Evolutionary conservation across 1,284 basidiomycete genomes (phyloP), one percentile per base, ranked within the genome.

Genomic region (Caloboletus inedulis): DNA sequence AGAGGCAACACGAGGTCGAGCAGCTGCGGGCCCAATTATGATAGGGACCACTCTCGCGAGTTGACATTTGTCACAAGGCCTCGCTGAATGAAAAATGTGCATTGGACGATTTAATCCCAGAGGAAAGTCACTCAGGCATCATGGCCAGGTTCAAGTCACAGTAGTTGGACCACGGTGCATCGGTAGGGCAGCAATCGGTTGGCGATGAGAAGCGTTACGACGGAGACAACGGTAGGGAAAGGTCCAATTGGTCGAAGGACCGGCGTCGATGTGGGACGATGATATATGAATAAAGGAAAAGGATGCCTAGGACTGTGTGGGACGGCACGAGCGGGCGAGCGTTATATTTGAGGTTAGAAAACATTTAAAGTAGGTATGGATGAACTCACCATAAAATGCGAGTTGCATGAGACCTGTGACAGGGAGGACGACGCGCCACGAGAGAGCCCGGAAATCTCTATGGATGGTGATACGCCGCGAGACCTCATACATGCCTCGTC

Each of bases 391-490:
- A 21, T 57, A 64, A 3, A 65, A 70, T n/a, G 54, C 36, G 19
- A 66, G 46, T 27, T 69, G 62, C 52, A 69, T 62, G 49, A 60
- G 41, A 23, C 64, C 61, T 1, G 53, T 57, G 6, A 64, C 7
- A 13, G 12, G 25, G 21, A 67, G 19, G 8, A 64, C 48, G 42
- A 59, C 16, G 34, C 52, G 47, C 7, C 51, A 52, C 6, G 49
- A 60, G 18, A 49, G 19, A 27, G 13, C n/a, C 0, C 52, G 52
- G 1, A 65, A 56, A 43, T 68, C 56, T 35, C 52, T 56, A 18
- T 57, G 70, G 42, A 72, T 62, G 21, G 69, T 59, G 29, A 61
- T 56, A 48, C 59, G 62, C 2, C 70, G 69, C 69, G 70, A 73
- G 13, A 72, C 58, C 70, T 73, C 40, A 39, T 7, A 23, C 2